Conservation (phyloP, 192 early-diverging fungal species). For the Mortierella hygrophila region DNA sequence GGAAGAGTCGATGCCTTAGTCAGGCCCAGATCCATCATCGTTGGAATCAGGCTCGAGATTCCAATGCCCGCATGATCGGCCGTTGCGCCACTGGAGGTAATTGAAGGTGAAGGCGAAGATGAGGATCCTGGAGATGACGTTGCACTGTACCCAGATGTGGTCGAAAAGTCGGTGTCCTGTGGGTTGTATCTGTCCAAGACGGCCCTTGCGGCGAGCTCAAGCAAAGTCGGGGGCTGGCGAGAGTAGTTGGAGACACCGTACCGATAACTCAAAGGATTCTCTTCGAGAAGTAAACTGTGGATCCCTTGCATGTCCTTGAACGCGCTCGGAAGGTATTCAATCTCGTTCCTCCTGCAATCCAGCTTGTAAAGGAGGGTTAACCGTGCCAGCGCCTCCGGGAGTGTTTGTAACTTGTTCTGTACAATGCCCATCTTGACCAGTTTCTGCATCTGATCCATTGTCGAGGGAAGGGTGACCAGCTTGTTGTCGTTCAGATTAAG, state of each 20-base stretch:
- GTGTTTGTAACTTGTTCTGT: slow-evolving; percentile 53
- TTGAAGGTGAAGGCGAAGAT: background rate
- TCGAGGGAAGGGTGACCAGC: slow-evolving; percentile 40
- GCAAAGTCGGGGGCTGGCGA: slow-evolving; percentile 28
- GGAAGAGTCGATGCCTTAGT: slow-evolving; percentile 22
- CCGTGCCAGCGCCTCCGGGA: slow-evolving; percentile 50
- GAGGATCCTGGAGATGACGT: background rate
- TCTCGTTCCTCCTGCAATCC: slow-evolving; percentile 59
- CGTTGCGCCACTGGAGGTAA: background rate
- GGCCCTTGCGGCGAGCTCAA: slow-evolving; percentile 38
- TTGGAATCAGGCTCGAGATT: slow-evolving; percentile 19
- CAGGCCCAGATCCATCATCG: slow-evolving; percentile 27
- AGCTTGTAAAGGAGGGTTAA: slow-evolving; percentile 56
- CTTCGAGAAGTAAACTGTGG: slow-evolving; percentile 48
- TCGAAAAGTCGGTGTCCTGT: background rate
- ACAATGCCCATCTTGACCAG: slow-evolving; percentile 64
- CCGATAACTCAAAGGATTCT: slow-evolving; percentile 41
- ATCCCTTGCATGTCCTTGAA: slow-evolving; percentile 55
- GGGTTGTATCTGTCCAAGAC: slow-evolving; percentile 37
- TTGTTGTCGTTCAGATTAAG: slow-evolving; percentile 65
- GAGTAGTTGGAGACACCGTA: slow-evolving; percentile 33
- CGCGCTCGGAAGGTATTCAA: slow-evolving; percentile 53
- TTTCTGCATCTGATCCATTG: slow-evolving; percentile 52
- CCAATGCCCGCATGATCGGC: background rate
- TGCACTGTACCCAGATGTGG: background rate